Conservation (phyloP, 768 basidiomycete species). For the Lactifluus piperatus region DNA sequence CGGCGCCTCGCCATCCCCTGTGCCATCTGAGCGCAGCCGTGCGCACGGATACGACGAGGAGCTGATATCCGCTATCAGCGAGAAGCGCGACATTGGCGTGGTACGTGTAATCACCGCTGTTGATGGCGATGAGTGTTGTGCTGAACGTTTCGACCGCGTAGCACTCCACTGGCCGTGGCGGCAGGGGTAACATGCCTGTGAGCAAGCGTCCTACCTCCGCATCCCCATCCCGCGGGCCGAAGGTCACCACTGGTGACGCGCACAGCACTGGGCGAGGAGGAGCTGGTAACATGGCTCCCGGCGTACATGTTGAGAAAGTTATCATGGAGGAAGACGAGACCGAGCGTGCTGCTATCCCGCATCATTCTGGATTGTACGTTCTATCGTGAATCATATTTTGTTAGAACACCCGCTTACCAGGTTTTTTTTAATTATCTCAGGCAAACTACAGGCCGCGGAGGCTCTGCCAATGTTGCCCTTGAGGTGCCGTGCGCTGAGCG, state of each 20-base stretch:
- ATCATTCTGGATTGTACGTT: conserved; percentile 34
- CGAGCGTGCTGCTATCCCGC: conserved; percentile 27
- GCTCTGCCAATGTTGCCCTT: conserved; percentile 48
- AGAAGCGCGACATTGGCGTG: not conserved
- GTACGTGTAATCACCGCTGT: not conserved
- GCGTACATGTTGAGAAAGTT: conserved; percentile 21
- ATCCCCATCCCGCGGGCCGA: conserved; percentile 42
- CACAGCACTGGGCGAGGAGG: conserved; percentile 56
- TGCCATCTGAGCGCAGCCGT: conserved; percentile 18
- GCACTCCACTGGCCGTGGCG: conserved; percentile 57
- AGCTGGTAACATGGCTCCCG: conserved; percentile 44
- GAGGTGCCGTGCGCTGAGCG: conserved; percentile 22
- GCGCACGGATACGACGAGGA: conserved; percentile 24
- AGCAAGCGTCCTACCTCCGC: not conserved
- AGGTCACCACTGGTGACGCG: conserved; percentile 34
- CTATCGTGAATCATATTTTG: too few species aligned
- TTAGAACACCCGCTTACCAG: not conserved
- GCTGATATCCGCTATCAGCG: conserved; percentile 18
- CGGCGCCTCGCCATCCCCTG: not conserved
- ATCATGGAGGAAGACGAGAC: conserved; percentile 30
- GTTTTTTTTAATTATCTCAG: conserved; percentile 22
- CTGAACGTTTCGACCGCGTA: not conserved
- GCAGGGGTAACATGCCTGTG: conserved; percentile 46
- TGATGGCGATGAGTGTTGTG: not conserved
- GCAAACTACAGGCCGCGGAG: conserved; percentile 64